Conservation (phyloP, 345 rosid genomes). For the Brassica rapa region DNA sequence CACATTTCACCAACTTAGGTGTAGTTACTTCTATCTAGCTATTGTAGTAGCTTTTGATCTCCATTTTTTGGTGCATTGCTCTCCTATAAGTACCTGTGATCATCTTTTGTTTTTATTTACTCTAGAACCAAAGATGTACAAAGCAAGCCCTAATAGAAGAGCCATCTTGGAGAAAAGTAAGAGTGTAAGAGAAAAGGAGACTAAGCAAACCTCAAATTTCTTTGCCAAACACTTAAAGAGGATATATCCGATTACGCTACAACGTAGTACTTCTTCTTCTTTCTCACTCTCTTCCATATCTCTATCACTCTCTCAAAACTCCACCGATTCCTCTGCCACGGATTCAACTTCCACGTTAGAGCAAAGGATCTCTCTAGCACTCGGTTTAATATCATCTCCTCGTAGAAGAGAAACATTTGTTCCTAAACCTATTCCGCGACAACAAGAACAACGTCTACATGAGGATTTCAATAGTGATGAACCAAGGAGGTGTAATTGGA, state of each 20-base stretch:
- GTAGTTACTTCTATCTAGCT: slow-evolving; percentile 6
- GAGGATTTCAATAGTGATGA: slow-evolving; percentile 54
- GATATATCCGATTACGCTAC: slow-evolving; percentile 75
- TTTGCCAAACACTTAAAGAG: slow-evolving; percentile 74
- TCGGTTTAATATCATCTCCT: slow-evolving; percentile 55
- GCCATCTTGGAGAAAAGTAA: slow-evolving; percentile 29
- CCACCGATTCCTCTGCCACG: slow-evolving; percentile 72
- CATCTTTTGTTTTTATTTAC: slow-evolving; percentile 16
- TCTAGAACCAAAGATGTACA: slow-evolving; percentile 37
- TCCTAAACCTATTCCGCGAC: slow-evolving; percentile 40
- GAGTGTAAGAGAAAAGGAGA: slow-evolving; percentile 37
- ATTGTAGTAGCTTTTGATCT: slow-evolving; percentile 15
- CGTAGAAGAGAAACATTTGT: slow-evolving; percentile 47
- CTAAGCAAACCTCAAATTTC: slow-evolving; percentile 45
- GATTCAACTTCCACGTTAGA: slow-evolving; percentile 47
- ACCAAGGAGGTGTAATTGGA: slow-evolving; percentile 83
- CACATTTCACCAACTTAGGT: slow-evolving; percentile 70
- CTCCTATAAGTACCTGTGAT: slow-evolving; percentile 33
- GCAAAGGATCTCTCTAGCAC: slow-evolving; percentile 61
- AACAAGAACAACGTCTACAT: slow-evolving; percentile 40
- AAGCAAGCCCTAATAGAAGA: slow-evolving; percentile 34
- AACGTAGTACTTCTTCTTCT: slow-evolving; percentile 71
- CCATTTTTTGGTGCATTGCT: slow-evolving; percentile 9
- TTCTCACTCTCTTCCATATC: slow-evolving; percentile 80
- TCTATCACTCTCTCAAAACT: slow-evolving; percentile 80